Evolutionary conservation across 768 basidiomycete species (phyloP).

Genomic region (Kockovaella imperatae): DNA sequence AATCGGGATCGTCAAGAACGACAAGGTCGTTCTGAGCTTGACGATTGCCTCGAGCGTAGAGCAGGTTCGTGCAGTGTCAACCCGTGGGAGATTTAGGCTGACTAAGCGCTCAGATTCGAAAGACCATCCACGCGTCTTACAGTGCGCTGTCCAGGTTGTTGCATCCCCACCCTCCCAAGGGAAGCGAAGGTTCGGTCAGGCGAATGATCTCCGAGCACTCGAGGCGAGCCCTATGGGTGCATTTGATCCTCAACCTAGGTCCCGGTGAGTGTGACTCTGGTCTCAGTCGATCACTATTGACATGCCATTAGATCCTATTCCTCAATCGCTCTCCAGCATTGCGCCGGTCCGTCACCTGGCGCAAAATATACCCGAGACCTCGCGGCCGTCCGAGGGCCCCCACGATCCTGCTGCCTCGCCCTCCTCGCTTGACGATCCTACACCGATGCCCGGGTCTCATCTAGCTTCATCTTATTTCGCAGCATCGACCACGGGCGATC

Average conservation of each 20-base stretch:
- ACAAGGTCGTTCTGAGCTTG: constrained; percentile 15
- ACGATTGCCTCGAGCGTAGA: constrained; percentile 6
- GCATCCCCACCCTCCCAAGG: too few relatives aligned
- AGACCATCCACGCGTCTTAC: neutral
- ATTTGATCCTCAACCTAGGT: too few relatives aligned
- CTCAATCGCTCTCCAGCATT: neutral
- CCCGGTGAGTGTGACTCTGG: too few relatives aligned
- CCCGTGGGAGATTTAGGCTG: neutral
- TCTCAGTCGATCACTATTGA: too few relatives aligned
- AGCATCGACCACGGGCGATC: neutral
- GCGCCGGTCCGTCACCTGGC: too few relatives aligned
- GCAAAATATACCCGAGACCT: too few relatives aligned
- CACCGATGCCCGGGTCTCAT: constrained; percentile 4
- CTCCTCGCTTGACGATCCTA: constrained; percentile 6
- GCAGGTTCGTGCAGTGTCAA: constrained; percentile 10
- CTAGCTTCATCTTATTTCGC: neutral
- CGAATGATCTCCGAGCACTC: too few relatives aligned
- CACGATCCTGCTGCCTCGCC: constrained; percentile 6
- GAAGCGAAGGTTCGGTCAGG: too few relatives aligned
- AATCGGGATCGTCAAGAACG: constrained; percentile 19
- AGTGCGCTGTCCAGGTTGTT: too few relatives aligned
- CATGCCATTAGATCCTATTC: neutral
- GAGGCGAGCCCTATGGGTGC: too few relatives aligned
- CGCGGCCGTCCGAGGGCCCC: too few relatives aligned
- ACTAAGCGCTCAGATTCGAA: neutral